phyloP scores from a whole-genome alignment of 192 early-diverging fungal species.

The Coemansia sp. region DNA sequence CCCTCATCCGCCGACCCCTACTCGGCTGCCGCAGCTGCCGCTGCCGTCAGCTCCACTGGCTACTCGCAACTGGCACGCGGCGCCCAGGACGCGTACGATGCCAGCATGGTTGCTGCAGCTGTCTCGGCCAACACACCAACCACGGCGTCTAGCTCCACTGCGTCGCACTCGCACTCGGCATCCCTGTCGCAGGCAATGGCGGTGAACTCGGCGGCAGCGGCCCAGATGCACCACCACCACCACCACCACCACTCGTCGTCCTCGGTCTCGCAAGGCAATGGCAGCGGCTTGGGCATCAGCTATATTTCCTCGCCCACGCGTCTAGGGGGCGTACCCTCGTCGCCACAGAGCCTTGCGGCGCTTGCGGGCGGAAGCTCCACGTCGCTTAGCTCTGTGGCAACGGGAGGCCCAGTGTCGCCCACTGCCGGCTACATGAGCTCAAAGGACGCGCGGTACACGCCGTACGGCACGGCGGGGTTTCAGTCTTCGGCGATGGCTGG shows the following conservation, averaged over 20 bases:
- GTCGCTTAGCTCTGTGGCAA: constrained; percentile 10
- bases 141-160: constrained; percentile 16
- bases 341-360: constrained; percentile 19
- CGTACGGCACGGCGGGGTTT: constrained; percentile 29
- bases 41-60: not conserved
- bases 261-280: constrained; percentile 25
- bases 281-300: constrained; percentile 39
- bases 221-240: constrained; percentile 30
- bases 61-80: constrained; percentile 43
- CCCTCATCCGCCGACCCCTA: constrained; percentile 38
- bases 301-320: constrained; percentile 37
- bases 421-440: constrained; percentile 27
- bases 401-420: constrained; percentile 26
- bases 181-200: constrained; percentile 51
- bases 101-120: constrained; percentile 14
- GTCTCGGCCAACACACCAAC: constrained; percentile 17
- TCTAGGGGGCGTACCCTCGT: constrained; percentile 33
- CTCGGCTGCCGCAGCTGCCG: constrained; percentile 27
- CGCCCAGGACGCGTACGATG: constrained; percentile 43
- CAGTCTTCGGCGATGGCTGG: constrained; percentile 9
- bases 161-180: constrained; percentile 49
- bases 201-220: constrained; percentile 16
- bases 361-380: constrained; percentile 15
- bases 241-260: constrained; percentile 18
- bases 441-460: constrained; percentile 37